Base-by-base conservation (phyloP, 805 yeast species). In the Wickerhamiella bombiphila region DNA sequence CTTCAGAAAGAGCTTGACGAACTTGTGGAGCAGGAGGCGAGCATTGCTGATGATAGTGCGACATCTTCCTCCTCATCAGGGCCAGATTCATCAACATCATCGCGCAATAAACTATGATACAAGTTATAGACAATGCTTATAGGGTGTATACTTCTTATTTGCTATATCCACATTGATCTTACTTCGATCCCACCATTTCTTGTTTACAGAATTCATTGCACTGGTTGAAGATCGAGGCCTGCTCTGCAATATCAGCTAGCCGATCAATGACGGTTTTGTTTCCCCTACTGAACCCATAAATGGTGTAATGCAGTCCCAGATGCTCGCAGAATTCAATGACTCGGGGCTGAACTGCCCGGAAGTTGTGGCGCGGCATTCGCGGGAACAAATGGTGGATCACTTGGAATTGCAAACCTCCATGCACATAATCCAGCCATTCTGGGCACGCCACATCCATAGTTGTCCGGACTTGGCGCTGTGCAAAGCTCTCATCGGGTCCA, bases 401-500 rank as follows among this genome's bases (percentile, higher is more conserved):
- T 55, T 83, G 95, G 62, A 81, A 83, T 57, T 83, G 95, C 38
- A 83, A 66, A 0, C 95, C 95, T 6, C 95, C 95, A 52, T 83
- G 95, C 52, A 83, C 65, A 50, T 73, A 85, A 55, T 83, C 95
- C 35, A 83, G 65, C 94, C 94, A 83, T 44, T 71, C 76, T 2
- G 95, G 94, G 61, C 95, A 83, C 49, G 79, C 88, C 24, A 83
- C 94, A 54, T 83, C 95, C 94, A 83, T 85, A 2, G 94, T 83
- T 1, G 95, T 85, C 49, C 95, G 67, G 2, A 83, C 53, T 58
- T 83, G 94, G 45, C 91, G 68, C 42, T 79, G 75, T 0, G 76
- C 71, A 52, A 83, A 83, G 5, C 83, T 68, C 55, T 83, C 95
- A 31, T 76, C 68, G 6, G 72, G 69, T 1, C 94, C 94, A 14